Evolutionary conservation across 106 monocot species (phyloP).

Genomic region (Acorus calamus): DNA sequence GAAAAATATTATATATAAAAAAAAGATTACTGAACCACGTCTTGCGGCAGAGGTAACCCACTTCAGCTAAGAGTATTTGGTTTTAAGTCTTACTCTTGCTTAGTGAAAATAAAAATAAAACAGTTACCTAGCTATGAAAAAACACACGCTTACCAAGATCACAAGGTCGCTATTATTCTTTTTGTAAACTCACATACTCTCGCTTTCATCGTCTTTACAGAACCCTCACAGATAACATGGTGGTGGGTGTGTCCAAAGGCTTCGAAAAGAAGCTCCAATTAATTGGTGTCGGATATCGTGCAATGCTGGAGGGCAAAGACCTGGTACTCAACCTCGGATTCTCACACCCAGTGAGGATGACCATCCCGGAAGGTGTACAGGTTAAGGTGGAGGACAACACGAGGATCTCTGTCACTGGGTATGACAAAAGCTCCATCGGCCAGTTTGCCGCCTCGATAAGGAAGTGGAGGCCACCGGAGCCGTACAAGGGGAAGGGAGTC

Average conservation of each 20-base stretch:
- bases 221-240: slow-evolving; percentile 94
- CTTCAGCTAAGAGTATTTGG: too few relatives aligned
- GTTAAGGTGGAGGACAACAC: slow-evolving; percentile 93
- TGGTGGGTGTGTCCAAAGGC: slow-evolving; percentile 88
- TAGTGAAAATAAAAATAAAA: too few relatives aligned
- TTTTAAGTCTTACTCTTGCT: too few relatives aligned
- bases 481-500: slow-evolving; percentile 94
- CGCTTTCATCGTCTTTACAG: slow-evolving; percentile 23
- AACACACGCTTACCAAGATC: too few relatives aligned
- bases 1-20: too few relatives aligned
- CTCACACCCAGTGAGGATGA: slow-evolving; percentile 81
- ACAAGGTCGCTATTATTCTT: too few relatives aligned
- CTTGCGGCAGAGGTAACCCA: too few relatives aligned
- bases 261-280: slow-evolving; percentile 83
- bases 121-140: too few relatives aligned
- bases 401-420: slow-evolving; percentile 60
- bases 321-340: slow-evolving; percentile 81
- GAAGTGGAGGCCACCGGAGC: slow-evolving; percentile 96
- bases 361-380: slow-evolving; percentile 63
- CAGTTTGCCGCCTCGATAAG: slow-evolving; percentile 78
- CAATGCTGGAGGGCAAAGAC: slow-evolving; percentile 62
- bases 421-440: slow-evolving; percentile 68
- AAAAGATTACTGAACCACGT: too few relatives aligned
- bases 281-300: slow-evolving; percentile 87
- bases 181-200: not conserved